These are phyloP conservation scores for Botrytis pseudocinerea DNA, from an alignment of 2,329 filamentous ascomycete genomes.

Conservation along the genomic window DNA sequence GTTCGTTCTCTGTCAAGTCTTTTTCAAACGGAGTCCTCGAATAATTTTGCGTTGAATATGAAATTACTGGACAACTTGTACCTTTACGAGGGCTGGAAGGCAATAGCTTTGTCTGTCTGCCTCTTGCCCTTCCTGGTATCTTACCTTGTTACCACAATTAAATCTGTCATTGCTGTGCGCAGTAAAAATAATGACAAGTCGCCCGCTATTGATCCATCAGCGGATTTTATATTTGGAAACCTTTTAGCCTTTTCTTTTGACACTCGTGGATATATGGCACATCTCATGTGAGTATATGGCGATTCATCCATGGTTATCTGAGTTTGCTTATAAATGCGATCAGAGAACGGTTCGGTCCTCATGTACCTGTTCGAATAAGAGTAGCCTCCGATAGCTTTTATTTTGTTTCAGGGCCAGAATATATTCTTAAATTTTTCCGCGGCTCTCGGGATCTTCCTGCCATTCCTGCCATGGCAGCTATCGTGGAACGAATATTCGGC, in stretches of 20 bases:
- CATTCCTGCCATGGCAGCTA: constrained; percentile 8
- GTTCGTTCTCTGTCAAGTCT: background rate
- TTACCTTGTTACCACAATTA: constrained; percentile 21
- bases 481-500: constrained; percentile 28
- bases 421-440: constrained; percentile 29
- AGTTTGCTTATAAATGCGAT: background rate
- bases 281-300: constrained; percentile 22
- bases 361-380: constrained; percentile 29
- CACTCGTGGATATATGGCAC: constrained; percentile 25
- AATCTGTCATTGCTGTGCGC: constrained; percentile 17
- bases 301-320: background rate
- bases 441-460: constrained; percentile 28
- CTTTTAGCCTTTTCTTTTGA: constrained; percentile 29
- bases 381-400: constrained; percentile 27
- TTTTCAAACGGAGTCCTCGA: no score
- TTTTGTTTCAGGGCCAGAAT: constrained; percentile 30
- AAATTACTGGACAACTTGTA: background rate
- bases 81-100: constrained; percentile 20
- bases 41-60: background rate
- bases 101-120: background rate
- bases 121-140: constrained; percentile 23
- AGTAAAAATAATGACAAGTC: constrained; percentile 21
- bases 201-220: constrained; percentile 30
- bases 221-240: constrained; percentile 30
- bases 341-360: constrained; percentile 27